phyloP scores from a whole-genome alignment of 2,329 filamentous ascomycete genomes.

The Neocucurbitaria cava region DNA sequence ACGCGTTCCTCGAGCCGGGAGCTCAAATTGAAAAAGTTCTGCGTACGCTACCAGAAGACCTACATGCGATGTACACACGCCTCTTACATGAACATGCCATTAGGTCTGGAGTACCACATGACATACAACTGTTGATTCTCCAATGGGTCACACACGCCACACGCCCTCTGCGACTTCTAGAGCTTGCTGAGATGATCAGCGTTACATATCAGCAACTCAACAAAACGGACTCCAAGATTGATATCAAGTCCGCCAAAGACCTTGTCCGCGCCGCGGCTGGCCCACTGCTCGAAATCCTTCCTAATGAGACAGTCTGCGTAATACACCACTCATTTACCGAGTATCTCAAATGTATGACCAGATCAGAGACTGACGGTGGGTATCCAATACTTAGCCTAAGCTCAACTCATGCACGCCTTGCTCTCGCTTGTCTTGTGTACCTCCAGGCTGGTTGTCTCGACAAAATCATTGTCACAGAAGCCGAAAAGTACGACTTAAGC shows the following conservation, averaged over 20 bases:
- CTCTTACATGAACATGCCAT: conserved; percentile 48
- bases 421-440: conserved; percentile 17
- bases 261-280: conserved; percentile 50
- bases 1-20: conserved; percentile 39
- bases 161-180: conserved; percentile 52
- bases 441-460: conserved; percentile 19
- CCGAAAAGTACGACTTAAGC: not conserved
- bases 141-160: conserved; percentile 53
- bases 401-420: conserved; percentile 15
- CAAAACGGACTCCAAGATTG: not conserved
- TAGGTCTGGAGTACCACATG: conserved; percentile 37
- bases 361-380: not conserved
- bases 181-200: conserved; percentile 47
- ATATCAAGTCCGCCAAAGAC: conserved; percentile 37
- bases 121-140: conserved; percentile 50
- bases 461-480: not conserved
- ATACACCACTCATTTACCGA: conserved; percentile 60
- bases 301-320: conserved; percentile 55
- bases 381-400: conserved; percentile 12
- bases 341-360: conserved; percentile 41
- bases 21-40: conserved; percentile 37
- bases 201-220: conserved; percentile 10
- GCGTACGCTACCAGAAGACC: conserved; percentile 42
- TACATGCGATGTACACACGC: conserved; percentile 51
- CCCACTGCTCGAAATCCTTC: conserved; percentile 53